Conservation (phyloP, 2,329 filamentous ascomycete genomes). For the Ascochyta fabae region DNA sequence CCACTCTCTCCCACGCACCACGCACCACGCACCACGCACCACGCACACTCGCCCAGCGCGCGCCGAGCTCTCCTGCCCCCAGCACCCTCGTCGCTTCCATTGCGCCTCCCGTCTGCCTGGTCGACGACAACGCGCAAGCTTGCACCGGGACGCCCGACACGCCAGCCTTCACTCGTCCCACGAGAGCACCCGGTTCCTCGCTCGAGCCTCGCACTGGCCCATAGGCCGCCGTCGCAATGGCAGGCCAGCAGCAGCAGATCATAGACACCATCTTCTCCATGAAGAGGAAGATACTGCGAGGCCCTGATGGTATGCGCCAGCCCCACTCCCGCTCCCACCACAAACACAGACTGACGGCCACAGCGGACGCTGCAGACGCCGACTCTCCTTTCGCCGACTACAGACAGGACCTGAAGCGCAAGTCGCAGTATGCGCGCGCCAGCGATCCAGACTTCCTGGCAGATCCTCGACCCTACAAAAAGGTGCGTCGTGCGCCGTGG, state of each 20-base stretch:
- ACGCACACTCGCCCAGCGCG: slow-evolving; percentile 1
- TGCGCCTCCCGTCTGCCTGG: not conserved
- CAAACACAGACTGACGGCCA: slow-evolving; percentile 22
- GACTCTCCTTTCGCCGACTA: slow-evolving; percentile 75
- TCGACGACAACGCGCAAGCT: not conserved
- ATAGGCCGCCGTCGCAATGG: slow-evolving; percentile 39
- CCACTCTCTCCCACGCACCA: slow-evolving; percentile 5
- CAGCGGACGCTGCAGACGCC: slow-evolving; percentile 79
- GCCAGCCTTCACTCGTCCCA: not conserved
- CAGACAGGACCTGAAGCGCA: slow-evolving; percentile 79
- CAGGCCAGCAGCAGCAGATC: slow-evolving; percentile 50
- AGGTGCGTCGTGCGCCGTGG: slow-evolving; percentile 57
- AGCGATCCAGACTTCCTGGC: slow-evolving; percentile 67
- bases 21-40: not conserved
- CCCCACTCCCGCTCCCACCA: not conserved
- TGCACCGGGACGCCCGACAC: not conserved
- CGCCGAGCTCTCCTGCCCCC: slow-evolving; percentile 4
- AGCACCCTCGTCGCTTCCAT: not conserved
- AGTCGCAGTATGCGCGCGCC: slow-evolving; percentile 72
- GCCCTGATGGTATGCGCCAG: slow-evolving; percentile 41
- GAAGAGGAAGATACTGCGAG: slow-evolving; percentile 46
- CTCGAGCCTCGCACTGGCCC: slow-evolving; percentile 26
- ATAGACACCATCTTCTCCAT: slow-evolving; percentile 50
- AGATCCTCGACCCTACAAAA: slow-evolving; percentile 73
- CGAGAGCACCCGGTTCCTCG: slow-evolving; percentile 18